phyloP scores from a whole-genome alignment of 352 stramenopile genomes.

The Phytopythium kandeliae region DNA sequence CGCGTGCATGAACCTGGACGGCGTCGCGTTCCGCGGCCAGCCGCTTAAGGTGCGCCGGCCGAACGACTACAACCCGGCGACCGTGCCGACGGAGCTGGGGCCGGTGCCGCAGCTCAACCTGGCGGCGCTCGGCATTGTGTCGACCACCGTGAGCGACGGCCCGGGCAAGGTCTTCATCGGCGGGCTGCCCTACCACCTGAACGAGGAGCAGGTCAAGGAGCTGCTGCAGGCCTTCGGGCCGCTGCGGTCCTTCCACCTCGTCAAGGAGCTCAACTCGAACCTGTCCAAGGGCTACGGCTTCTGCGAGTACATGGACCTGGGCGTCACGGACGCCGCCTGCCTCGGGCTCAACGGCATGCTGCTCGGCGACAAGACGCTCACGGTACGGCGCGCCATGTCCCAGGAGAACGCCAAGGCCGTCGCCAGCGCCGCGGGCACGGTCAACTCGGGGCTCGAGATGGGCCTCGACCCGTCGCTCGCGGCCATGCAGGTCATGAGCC shows the following conservation, averaged over 20 bases:
- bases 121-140: constrained; percentile 92
- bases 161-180: constrained; percentile 99
- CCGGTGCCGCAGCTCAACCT: constrained; percentile 88
- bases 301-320: constrained; percentile 94
- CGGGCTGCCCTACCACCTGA: constrained; percentile 95
- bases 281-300: constrained; percentile 97
- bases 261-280: constrained; percentile 90
- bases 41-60: constrained; percentile 95
- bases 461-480: constrained; percentile 57
- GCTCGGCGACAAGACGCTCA: constrained; percentile 89
- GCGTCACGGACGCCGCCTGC: constrained; percentile 89
- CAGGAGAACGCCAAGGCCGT: constrained; percentile 65
- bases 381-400: constrained; percentile 83
- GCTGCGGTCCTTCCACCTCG: constrained; percentile 95
- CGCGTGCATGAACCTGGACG: constrained; percentile 94
- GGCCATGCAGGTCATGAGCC: constrained; percentile 61
- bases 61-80: constrained; percentile 96
- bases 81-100: constrained; percentile 81
- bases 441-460: constrained; percentile 65
- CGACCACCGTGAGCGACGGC: constrained; percentile 93
- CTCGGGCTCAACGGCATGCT: constrained; percentile 95
- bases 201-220: constrained; percentile 93
- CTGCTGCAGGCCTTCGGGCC: constrained; percentile 94
- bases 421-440: constrained; percentile 52
- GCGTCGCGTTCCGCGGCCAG: constrained; percentile 91